Percentiles rank a stretch among this genome's conserved stretches.
These are phyloP conservation scores for Backusella psychrophila DNA, from an alignment of 192 early-diverging fungal species.

Conservation along the genomic window DNA sequence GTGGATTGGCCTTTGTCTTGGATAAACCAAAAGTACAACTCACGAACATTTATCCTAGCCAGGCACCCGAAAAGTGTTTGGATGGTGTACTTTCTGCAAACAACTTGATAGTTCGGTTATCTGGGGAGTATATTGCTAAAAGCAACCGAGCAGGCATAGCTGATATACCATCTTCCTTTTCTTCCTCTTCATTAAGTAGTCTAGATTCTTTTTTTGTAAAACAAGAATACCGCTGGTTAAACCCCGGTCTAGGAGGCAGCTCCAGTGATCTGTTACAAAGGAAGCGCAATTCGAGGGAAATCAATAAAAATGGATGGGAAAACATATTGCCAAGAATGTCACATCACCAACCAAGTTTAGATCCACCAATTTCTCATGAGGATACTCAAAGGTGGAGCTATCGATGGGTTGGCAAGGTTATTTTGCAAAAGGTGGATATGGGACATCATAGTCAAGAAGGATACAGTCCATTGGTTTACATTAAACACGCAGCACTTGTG, in stretches of 20 bases:
- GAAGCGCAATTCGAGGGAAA: not conserved
- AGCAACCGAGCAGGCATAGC: not conserved
- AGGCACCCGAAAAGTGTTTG: not conserved
- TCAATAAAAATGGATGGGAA: not conserved
- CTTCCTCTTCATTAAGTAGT: not conserved
- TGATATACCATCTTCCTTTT: not conserved
- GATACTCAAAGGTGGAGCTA: not conserved
- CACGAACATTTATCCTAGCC: not conserved
- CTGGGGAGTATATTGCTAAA: not conserved
- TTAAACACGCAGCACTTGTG: not conserved
- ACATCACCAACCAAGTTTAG: not conserved
- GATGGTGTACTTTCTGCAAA: not conserved
- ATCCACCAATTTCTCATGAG: not conserved
- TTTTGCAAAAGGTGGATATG: not conserved
- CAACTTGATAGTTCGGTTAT: not conserved
- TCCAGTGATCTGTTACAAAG: not conserved
- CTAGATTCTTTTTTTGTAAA: not conserved
- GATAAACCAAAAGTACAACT: not conserved
- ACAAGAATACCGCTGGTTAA: slow-evolving; percentile 7
- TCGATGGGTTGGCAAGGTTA: not conserved
- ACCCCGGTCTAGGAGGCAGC: not conserved
- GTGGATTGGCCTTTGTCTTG: not conserved
- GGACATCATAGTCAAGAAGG: not conserved
- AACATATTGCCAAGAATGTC: not conserved
- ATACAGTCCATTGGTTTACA: not conserved